Evolutionary conservation across 1,284 basidiomycete genomes (phyloP).

Genomic region (Ceratobasidium sp.): DNA sequence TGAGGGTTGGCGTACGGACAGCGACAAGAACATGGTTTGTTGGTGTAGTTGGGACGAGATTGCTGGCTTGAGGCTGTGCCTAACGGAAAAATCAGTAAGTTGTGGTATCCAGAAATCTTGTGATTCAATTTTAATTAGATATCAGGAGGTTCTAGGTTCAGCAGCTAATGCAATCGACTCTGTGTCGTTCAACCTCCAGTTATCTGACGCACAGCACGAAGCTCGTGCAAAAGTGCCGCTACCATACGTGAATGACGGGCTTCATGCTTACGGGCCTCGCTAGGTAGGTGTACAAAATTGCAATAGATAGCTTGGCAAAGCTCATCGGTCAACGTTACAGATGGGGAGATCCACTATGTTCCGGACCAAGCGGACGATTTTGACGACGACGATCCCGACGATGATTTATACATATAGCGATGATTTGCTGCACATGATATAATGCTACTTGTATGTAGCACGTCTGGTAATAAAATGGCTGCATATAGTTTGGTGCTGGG

Average conservation of each 20-base stretch:
- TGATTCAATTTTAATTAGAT: slow-evolving; percentile 33
- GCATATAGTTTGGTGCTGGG: neutral
- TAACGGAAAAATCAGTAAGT: slow-evolving; percentile 55
- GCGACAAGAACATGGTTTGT: neutral
- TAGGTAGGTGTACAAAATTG: slow-evolving; percentile 41
- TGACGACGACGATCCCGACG: slow-evolving; percentile 89
- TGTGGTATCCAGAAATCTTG: neutral
- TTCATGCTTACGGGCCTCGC: slow-evolving; percentile 52
- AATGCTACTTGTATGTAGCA: neutral
- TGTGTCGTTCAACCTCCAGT: slow-evolving; percentile 82
- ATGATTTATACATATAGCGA: slow-evolving; percentile 85
- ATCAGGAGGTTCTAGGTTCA: slow-evolving; percentile 58
- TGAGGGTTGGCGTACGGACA: slow-evolving; percentile 15
- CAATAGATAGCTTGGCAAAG: neutral
- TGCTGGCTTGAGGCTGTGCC: slow-evolving; percentile 45
- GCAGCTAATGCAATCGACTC: slow-evolving; percentile 57
- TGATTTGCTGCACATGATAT: neutral
- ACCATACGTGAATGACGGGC: slow-evolving; percentile 78
- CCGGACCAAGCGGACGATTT: slow-evolving; percentile 89
- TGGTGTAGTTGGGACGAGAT: slow-evolving; percentile 53
- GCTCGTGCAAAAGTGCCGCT: slow-evolving; percentile 81
- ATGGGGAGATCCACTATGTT: slow-evolving; percentile 68
- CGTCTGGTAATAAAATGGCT: neutral
- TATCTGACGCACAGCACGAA: slow-evolving; percentile 84
- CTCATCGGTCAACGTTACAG: slow-evolving; percentile 48